Conservation (phyloP, 306 rosid species). For the Fragaria vesca region DNA sequence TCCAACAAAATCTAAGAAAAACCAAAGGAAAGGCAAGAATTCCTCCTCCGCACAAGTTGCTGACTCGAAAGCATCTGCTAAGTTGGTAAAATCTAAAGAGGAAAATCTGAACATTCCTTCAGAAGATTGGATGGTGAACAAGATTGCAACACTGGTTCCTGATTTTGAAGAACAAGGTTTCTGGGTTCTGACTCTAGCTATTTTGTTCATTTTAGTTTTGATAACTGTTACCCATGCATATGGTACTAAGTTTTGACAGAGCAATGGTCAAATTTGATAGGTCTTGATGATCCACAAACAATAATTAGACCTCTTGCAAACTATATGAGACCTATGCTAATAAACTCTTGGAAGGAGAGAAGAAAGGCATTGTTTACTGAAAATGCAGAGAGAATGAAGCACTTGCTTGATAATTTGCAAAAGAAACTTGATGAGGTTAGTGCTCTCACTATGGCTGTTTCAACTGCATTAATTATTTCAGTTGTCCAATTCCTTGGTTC, state of each 20-base stretch:
- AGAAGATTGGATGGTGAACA: constrained; percentile 89
- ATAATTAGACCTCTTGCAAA: constrained; percentile 68
- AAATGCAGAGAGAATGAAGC: constrained; percentile 69
- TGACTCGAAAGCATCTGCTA: constrained; percentile 64
- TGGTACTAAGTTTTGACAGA: constrained; percentile 31
- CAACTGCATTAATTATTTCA: constrained; percentile 10
- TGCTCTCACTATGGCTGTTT: constrained; percentile 20
- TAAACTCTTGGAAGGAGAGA: constrained; percentile 78
- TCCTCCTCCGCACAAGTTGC: constrained; percentile 48
- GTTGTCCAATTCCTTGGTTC: constrained; percentile 1
- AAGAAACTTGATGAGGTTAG: constrained; percentile 93
- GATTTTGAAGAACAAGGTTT: constrained; percentile 92
- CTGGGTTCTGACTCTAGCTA: constrained; percentile 31
- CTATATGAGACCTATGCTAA: constrained; percentile 71
- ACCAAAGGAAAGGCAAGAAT: constrained; percentile 80
- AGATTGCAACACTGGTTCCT: constrained; percentile 60
- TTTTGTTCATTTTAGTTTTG: constrained; percentile 24
- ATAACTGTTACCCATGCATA: constrained; percentile 4
- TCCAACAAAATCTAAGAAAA: constrained; percentile 76
- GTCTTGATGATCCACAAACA: constrained; percentile 67
- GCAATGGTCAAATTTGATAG: constrained; percentile 44
- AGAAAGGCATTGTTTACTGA: constrained; percentile 76
- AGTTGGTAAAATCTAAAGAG: constrained; percentile 60
- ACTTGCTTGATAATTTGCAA: constrained; percentile 74
- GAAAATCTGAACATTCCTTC: constrained; percentile 65